Base-by-base conservation (phyloP, 2,329 filamentous ascomycete species). In the Dryadomyces sulphureus region DNA sequence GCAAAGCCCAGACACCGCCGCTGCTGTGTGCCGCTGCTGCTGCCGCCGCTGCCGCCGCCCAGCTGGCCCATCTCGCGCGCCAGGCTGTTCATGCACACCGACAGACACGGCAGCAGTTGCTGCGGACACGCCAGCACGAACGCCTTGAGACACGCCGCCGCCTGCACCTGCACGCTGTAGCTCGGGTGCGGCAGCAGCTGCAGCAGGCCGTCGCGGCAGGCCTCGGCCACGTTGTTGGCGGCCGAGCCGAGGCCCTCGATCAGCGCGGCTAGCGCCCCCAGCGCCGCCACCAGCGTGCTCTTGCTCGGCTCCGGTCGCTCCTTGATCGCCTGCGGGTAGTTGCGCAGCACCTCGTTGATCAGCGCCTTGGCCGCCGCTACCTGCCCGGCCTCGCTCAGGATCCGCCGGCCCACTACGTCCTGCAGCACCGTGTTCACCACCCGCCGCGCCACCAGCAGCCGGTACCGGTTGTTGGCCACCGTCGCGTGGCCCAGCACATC, bases 61-160 rank as follows among this genome's bases (percentile, higher is more conserved):
- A 96, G 72, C 38, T 92, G 73, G 24, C 80, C 80, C 24, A 98
- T 72, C 57, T 98, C 92, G 51, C 92, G 75, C 50, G 79, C 85
- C 49, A 98, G 73, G 59, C 87, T 95, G 61, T 95, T 95, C 83
- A 96, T 89, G 62, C 89, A 96, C 40, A 96, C 85, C 0, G 90
- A 94, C 17, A 96, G 78, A 52, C 88, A 92, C 3, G 87, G 85
- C 5, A 96, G 68, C 6, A 98, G 75, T 58, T 96, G 90, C 54
- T 94, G 85, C 5, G 92, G 92, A 54, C 88, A 95, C 14, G 88
- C 88, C 38, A 94, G 70, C 1, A 94, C 85, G 57, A 96, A 92
- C 0, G 75, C 78, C 54, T 90, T 87, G 55, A 96, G 69, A 57
- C 88, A 94, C 50, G 84, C 77, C 5, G 92, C 86, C 1, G 87